phyloP scores from a whole-genome alignment of 495 filamentous ascomycete species.

The Aspergillus conjunctus region DNA sequence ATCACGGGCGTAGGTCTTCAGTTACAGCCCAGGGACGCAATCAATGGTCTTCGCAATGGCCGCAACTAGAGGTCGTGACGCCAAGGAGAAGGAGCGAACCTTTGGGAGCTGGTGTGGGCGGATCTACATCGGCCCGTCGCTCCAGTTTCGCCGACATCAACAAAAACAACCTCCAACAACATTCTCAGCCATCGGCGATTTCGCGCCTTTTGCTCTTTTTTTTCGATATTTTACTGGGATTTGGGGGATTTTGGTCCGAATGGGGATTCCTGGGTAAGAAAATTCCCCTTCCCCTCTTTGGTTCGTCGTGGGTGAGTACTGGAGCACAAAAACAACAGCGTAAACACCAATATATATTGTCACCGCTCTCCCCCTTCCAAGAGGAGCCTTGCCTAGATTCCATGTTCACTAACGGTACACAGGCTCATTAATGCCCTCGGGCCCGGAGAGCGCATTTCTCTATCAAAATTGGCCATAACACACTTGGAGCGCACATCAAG shows the following conservation, averaged over 20 bases:
- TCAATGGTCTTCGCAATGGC: neutral
- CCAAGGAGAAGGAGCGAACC: neutral
- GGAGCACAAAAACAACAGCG: neutral
- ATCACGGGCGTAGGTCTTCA: constrained; percentile 1
- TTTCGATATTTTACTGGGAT: constrained; percentile 3
- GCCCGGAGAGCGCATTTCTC: constrained; percentile 72
- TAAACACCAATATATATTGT: constrained; percentile 27
- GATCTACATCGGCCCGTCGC: constrained; percentile 51
- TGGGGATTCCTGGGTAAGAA: constrained; percentile 53
- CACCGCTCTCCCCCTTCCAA: neutral
- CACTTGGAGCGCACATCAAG: constrained; percentile 68
- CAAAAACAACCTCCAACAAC: constrained; percentile 25
- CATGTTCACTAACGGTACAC: constrained; percentile 24
- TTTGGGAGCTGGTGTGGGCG: constrained; percentile 18
- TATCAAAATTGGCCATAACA: constrained; percentile 79
- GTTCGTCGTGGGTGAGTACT: neutral
- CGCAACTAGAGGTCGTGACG: neutral
- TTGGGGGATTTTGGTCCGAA: constrained; percentile 19
- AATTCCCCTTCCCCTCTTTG: neutral
- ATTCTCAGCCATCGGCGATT: neutral
- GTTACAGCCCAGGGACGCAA: neutral
- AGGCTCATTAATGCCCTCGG: constrained; percentile 93
- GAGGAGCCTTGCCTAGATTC: neutral
- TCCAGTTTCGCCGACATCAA: constrained; percentile 36
- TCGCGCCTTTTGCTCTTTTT: constrained; percentile 4